phyloP scores from a whole-genome alignment of 1,284 basidiomycete genomes.

The Malassezia restricta region DNA sequence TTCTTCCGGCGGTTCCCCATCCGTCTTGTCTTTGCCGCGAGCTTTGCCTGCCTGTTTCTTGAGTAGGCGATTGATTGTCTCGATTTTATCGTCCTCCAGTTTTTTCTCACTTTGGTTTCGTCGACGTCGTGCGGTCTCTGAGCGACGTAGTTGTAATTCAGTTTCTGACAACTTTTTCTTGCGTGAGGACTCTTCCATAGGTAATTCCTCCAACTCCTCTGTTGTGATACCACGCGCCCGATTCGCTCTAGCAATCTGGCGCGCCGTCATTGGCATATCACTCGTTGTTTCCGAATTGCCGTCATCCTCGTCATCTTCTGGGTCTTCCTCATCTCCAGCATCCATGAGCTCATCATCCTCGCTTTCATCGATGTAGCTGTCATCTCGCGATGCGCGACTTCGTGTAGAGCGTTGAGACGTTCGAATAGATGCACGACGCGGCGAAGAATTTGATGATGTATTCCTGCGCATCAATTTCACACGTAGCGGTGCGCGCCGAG shows the following conservation, averaged over 20 bases:
- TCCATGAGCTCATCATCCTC: slow-evolving; percentile 17
- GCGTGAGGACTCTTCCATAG: slow-evolving; percentile 48
- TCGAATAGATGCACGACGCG: slow-evolving; percentile 3
- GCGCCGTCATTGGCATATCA: slow-evolving; percentile 36
- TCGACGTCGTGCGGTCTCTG: slow-evolving; percentile 73
- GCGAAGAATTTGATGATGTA: not conserved
- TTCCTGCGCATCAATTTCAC: slow-evolving; percentile 5
- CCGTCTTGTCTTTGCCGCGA: slow-evolving; percentile 18
- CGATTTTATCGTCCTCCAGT: slow-evolving; percentile 75
- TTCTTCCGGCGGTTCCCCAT: slow-evolving; percentile 1
- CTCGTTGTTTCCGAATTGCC: slow-evolving; percentile 10
- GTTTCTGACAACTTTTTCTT: slow-evolving; percentile 70
- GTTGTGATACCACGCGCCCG: slow-evolving; percentile 18
- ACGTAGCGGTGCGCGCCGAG: slow-evolving; percentile 8
- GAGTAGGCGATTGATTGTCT: slow-evolving; percentile 74
- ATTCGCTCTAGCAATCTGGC: slow-evolving; percentile 32
- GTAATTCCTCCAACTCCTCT: slow-evolving; percentile 27
- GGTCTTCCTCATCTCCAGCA: not conserved
- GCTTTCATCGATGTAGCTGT: slow-evolving; percentile 17
- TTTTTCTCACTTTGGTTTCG: slow-evolving; percentile 78
- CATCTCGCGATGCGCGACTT: slow-evolving; percentile 6
- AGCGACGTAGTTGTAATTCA: slow-evolving; percentile 65
- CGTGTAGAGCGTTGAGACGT: slow-evolving; percentile 1
- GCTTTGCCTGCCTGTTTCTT: slow-evolving; percentile 54
- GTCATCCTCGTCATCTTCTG: slow-evolving; percentile 22